Evolutionary conservation across 2,329 filamentous ascomycete genomes (phyloP).

Genomic region (Pseudopyricularia cyperi): DNA sequence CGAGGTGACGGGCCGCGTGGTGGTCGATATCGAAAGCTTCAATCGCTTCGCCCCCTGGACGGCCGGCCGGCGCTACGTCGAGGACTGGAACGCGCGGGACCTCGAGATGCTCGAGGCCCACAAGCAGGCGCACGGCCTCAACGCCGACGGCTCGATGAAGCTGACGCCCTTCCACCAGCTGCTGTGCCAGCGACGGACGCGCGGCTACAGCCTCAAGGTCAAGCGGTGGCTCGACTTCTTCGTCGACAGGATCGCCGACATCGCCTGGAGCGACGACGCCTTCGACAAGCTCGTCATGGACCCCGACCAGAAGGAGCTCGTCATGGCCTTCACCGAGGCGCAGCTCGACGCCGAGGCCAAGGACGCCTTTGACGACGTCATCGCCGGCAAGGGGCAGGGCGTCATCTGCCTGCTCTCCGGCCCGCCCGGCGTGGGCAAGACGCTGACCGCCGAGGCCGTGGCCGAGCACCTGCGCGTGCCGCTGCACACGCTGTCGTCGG

Average conservation of each 20-base stretch:
- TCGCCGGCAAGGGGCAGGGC: slow-evolving; percentile 36
- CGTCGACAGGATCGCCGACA: slow-evolving; percentile 28
- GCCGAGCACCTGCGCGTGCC: slow-evolving; percentile 35
- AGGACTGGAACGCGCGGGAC: slow-evolving; percentile 20
- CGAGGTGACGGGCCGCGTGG: slow-evolving; percentile 21
- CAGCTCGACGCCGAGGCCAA: slow-evolving; percentile 24
- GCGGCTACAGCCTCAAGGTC: slow-evolving; percentile 34
- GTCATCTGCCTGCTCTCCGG: slow-evolving; percentile 20
- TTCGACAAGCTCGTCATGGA: slow-evolving; percentile 36
- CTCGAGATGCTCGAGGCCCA: slow-evolving; percentile 15
- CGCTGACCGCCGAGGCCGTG: slow-evolving; percentile 29
- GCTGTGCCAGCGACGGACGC: slow-evolving; percentile 17
- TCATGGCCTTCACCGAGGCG: slow-evolving; percentile 34
- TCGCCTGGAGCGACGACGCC: slow-evolving; percentile 33
- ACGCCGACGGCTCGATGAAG: slow-evolving; percentile 10
- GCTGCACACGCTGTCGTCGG: slow-evolving; percentile 42
- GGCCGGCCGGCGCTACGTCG: slow-evolving; percentile 12
- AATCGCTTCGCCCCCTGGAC: slow-evolving; percentile 20
- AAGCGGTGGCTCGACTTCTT: slow-evolving; percentile 36
- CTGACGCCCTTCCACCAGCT: slow-evolving; percentile 20
- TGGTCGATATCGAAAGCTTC: slow-evolving; percentile 24
- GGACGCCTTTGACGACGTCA: slow-evolving; percentile 33
- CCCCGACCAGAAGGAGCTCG: slow-evolving; percentile 34
- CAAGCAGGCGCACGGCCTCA: slow-evolving; percentile 9
- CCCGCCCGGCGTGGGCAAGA: slow-evolving; percentile 22